phyloP scores from a whole-genome alignment of 306 rosid species.

The Cucurbita maxima region DNA sequence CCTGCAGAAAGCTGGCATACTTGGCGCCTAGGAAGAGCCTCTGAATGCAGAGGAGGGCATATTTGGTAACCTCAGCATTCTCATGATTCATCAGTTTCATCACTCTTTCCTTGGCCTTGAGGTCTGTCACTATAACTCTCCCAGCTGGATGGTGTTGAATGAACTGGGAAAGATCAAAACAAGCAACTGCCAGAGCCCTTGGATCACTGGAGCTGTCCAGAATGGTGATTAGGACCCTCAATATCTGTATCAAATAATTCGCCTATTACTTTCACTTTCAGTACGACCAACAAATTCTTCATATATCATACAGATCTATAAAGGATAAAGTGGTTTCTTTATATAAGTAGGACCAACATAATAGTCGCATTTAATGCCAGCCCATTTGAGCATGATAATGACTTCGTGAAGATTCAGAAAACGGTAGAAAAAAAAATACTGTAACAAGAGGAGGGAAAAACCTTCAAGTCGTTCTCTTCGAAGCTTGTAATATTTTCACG shows the following conservation, averaged over 20 bases:
- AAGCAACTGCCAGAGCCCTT: constrained; percentile 75
- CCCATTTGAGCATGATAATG: background rate
- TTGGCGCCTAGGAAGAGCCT: constrained; percentile 93
- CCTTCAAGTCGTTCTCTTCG: constrained; percentile 98
- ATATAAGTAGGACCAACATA: background rate
- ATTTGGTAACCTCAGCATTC: constrained; percentile 84
- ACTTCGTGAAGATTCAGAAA: background rate
- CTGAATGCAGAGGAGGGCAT: constrained; percentile 89
- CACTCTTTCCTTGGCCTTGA: constrained; percentile 91
- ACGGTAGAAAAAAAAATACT: background rate
- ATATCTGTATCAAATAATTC: constrained; percentile 43
- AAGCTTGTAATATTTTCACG: constrained; percentile 66
- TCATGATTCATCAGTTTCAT: constrained; percentile 93
- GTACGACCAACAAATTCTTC: background rate
- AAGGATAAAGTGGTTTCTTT: background rate
- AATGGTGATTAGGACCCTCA: constrained; percentile 78
- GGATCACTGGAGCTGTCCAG: constrained; percentile 78
- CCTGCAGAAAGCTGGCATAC: constrained; percentile 95
- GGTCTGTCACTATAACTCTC: constrained; percentile 74
- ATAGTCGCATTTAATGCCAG: background rate
- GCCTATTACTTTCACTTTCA: background rate
- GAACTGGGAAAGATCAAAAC: constrained; percentile 88
- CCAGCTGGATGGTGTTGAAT: constrained; percentile 80
- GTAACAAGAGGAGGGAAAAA: constrained; percentile 6
- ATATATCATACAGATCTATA: background rate